Base-by-base conservation (phyloP, 805 yeast species). In the Scheffersomyces lignosus region DNA sequence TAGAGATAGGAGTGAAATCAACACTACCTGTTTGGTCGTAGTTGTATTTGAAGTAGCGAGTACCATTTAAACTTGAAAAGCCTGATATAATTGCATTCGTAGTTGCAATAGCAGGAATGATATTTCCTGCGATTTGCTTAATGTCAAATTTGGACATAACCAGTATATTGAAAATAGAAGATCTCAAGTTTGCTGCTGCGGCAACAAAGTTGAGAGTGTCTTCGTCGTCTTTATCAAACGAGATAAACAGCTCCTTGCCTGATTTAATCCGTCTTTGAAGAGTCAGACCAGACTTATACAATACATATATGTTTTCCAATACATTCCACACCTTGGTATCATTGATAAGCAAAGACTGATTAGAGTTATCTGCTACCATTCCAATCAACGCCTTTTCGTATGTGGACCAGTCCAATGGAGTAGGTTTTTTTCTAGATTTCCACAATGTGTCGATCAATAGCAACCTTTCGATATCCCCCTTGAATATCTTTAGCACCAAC, bases 41-140 rank as follows among this genome's bases (percentile, higher is more conserved):
- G 4, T 38, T 37, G 18, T 58, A 46, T 2, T 52, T 49, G 47
- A 65, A 83, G 51, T 36, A 78, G 58, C 56, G 76, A 31, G 89
- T 62, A 0, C 95, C 84, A 26, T 83, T 78, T 27, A 91, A 57
- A 3, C 89, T 81, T 12, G 93, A 83, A 47, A 88, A 75, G 0
- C 99, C 99, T 0, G 96, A 89, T 49, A 93, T 82, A 10, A 93
- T 83, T 1, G 99, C 98, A 59, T 93, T 93, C 3, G 97, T 91
- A 1, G 99, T 93, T 4, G 99, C 98, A 49, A 95, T 90, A 0
- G 99, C 99, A 0, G 99, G 99, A 27, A 93, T 93, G 51, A 93
- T 93, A 60, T 91, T 93, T 4, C 99, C 99, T 0, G 99, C 99
- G 45, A 91, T 89, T 52, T 86, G 95, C 58, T 93, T 93, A 43